Evolutionary conservation across 164 flowering plant species (phyloP).

Genomic region (Umbilicus rupestris): DNA sequence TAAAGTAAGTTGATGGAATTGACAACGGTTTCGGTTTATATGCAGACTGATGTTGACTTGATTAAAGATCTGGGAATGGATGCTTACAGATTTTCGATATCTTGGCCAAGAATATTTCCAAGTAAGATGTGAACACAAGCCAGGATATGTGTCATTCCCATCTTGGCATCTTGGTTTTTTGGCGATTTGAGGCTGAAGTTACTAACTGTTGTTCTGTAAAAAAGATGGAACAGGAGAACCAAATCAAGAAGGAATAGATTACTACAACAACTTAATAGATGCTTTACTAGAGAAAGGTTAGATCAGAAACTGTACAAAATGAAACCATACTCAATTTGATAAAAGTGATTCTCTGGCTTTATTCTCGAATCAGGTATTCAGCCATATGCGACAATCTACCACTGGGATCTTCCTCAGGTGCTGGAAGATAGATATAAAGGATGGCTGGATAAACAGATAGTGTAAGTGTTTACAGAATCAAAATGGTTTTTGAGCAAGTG

Average conservation of each 20-base stretch:
- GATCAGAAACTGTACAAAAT: neutral
- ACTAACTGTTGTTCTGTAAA: neutral
- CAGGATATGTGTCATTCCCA: neutral
- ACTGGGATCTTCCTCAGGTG: slow-evolving; percentile 89
- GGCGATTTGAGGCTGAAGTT: neutral
- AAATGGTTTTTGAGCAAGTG: neutral
- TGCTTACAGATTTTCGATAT: slow-evolving; percentile 84
- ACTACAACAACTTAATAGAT: slow-evolving; percentile 77
- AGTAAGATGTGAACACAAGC: slow-evolving; percentile 30
- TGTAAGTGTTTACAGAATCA: slow-evolving; percentile 31
- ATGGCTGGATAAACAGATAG: slow-evolving; percentile 49
- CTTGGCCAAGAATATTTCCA: slow-evolving; percentile 88
- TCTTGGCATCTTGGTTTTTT: neutral
- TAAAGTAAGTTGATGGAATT: too few species aligned
- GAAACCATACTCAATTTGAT: neutral
- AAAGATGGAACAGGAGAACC: slow-evolving; percentile 82
- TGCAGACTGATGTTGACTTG: slow-evolving; percentile 65
- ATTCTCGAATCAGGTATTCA: slow-evolving; percentile 46
- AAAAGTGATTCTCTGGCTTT: slow-evolving; percentile 11
- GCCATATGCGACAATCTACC: slow-evolving; percentile 76
- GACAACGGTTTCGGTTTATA: neutral
- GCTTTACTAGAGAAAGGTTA: slow-evolving; percentile 68
- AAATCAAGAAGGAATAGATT: slow-evolving; percentile 56
- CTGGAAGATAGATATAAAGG: slow-evolving; percentile 81
- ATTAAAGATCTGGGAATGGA: slow-evolving; percentile 87